Percentiles rank a stretch among this genome's conserved stretches.
Conservation (phyloP, 2,329 filamentous ascomycete species). For the Beauveria australis region DNA sequence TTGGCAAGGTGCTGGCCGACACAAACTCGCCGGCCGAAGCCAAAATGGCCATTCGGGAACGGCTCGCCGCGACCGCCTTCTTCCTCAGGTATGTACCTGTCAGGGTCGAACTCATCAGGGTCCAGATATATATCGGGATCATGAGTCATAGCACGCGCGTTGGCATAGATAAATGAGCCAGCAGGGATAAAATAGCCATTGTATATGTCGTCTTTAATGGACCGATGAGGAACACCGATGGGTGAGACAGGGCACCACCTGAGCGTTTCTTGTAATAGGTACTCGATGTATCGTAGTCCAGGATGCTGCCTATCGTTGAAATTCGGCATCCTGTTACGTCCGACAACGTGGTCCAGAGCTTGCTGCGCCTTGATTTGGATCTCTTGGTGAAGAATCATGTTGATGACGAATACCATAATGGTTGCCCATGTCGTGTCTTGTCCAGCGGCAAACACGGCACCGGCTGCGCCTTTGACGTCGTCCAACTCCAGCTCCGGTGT, state of each 20-base stretch:
- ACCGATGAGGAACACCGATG: slow-evolving; percentile 45
- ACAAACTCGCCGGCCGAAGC: slow-evolving; percentile 45
- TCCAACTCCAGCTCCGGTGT: slow-evolving; percentile 28
- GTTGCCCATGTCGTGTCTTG: slow-evolving; percentile 37
- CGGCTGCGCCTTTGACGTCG: slow-evolving; percentile 42
- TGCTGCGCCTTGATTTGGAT: slow-evolving; percentile 38
- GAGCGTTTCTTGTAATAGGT: slow-evolving; percentile 37
- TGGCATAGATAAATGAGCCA: slow-evolving; percentile 38
- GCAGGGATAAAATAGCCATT: slow-evolving; percentile 48
- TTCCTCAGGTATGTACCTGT: slow-evolving; percentile 29
- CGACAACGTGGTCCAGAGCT: slow-evolving; percentile 39
- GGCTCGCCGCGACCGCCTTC: slow-evolving; percentile 36
- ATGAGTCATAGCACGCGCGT: slow-evolving; percentile 36
- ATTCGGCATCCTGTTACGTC: slow-evolving; percentile 34
- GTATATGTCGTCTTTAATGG: slow-evolving; percentile 47
- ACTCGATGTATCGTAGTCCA: slow-evolving; percentile 34
- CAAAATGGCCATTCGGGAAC: slow-evolving; percentile 38
- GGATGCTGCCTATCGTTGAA: slow-evolving; percentile 32
- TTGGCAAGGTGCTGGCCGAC: slow-evolving; percentile 42
- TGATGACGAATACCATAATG: slow-evolving; percentile 36
- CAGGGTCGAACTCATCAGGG: slow-evolving; percentile 37
- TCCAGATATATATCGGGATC: slow-evolving; percentile 32
- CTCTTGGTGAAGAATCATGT: slow-evolving; percentile 32
- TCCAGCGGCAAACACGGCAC: slow-evolving; percentile 39
- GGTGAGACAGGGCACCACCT: slow-evolving; percentile 38